Evolutionary conservation across 2,329 filamentous ascomycete genomes (phyloP), one percentile per base, ranked within the genome.

Genomic region (Nemania sp.): DNA sequence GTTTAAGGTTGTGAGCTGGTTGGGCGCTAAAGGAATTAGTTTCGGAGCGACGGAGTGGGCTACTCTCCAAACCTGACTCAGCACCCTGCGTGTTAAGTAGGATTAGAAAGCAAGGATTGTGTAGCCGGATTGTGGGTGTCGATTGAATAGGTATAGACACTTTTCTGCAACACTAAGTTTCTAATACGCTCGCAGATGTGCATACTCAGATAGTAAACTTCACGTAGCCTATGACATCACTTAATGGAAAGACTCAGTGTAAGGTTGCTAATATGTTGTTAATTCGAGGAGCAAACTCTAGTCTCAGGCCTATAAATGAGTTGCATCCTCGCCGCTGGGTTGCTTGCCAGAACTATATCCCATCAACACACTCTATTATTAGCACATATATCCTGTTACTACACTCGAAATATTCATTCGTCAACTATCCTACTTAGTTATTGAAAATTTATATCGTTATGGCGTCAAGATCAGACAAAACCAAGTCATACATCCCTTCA

Each of bases 401-500:
- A 27, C 26, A 43, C 22, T 27, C 18, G 22, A 13, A 27, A 61
- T 26, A 55, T 10, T 43, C 10, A 3, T 43, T 0, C 11, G 15
- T 61, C 13, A 26, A n/a, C n/a, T 20, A 20, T 20, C 20, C 20
- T 8, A 45, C 18, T n/a, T 20, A 45, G 41, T 20, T 6, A 45
- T 45, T n/a, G 10, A 45, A 6, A 5, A 27, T 5, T 5, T 22
- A 32, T 32, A 51, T 35, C 49, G 60, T 2, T 2, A 68, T 68
- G 62, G 56, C 66, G 20, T 26, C 69, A 18, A 57, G 61, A 54
- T 52, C 64, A 22, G 72, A 74, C 60, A 72, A 47, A 43, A 68
- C 68, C 2, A 73, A 73, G 43, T 60, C 71, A 1, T 71, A 66
- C 41, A 67, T 86, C 57, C 82, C 82, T 57, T 13, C 20, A 26